These are phyloP conservation scores for Gnomoniopsis smithogilvyi DNA, from an alignment of 2,329 filamentous ascomycete genomes.

Conservation along the genomic window DNA sequence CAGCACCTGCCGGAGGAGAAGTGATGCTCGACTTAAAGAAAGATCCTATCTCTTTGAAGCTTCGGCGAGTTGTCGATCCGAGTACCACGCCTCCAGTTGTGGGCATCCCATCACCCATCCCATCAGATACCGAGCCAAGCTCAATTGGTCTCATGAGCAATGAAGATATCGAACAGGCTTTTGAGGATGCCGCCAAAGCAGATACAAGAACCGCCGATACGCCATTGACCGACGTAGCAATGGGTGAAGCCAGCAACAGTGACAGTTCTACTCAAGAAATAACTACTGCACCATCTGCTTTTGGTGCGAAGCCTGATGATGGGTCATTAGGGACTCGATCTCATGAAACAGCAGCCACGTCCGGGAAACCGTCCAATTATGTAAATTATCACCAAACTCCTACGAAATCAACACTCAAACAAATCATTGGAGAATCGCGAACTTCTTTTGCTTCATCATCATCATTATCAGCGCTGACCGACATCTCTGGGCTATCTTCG, in stretches of 20 bases:
- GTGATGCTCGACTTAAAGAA: background rate
- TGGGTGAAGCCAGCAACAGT: background rate
- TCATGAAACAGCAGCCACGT: background rate
- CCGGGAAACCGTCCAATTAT: background rate
- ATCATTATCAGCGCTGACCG: slow-evolving; percentile 49
- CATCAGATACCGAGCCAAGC: background rate
- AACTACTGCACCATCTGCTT: background rate
- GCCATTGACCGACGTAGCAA: background rate
- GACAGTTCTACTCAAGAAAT: background rate
- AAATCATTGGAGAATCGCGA: slow-evolving; percentile 18
- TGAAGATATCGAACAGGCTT: background rate
- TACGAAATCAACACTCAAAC: slow-evolving; percentile 14
- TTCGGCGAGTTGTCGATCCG: background rate
- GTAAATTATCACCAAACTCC: background rate
- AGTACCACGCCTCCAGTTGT: background rate
- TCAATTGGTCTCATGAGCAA: background rate
- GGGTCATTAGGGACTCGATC: background rate
- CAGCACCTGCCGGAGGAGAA: background rate
- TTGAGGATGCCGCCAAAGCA: background rate
- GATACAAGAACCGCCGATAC: background rate
- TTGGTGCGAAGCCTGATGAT: background rate
- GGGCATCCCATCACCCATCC: background rate
- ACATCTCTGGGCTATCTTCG: slow-evolving; percentile 55
- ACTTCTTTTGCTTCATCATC: slow-evolving; percentile 52
- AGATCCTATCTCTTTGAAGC: background rate